Evolutionary conservation across 495 filamentous ascomycete genomes (phyloP), one percentile per base, ranked within the genome.

Genomic region (Penicillium ochrochloron): DNA sequence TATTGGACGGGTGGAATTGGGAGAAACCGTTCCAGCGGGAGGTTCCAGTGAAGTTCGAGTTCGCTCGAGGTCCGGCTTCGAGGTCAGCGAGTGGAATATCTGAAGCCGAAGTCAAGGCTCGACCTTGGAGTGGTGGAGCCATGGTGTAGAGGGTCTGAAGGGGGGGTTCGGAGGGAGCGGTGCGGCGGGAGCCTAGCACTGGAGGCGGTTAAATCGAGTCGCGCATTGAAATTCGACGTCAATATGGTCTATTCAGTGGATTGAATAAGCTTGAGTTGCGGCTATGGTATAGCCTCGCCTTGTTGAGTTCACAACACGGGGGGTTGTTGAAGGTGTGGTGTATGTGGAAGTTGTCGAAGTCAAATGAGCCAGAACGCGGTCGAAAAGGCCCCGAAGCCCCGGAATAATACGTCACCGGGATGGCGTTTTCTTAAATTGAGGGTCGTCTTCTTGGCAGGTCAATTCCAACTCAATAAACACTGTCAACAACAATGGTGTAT

Each of bases 51-150:
- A 64, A 39, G 48, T 41, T 35, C 0, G 39, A 17, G 61, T 34
- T 56, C 10, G 50, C 39, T 12, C n/a, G 29, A 7, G 68, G 50
- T 5, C 65, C 70, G 2, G 67, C 68, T 64, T 80, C 78, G 21
- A 80, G 66, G 57, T 78, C 74, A 39, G 69, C 65, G 19, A 76
- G 60, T 11, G 76, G 76, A 10, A 79, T 67, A 44, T 75, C 70
- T 33, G 70, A 62, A 34, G 70, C 67, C 33, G 71, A 67, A 10
- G 69, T 72, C 14, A 72, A 67, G 54, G 67, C 57, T 17, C 59
- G 62, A 41, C 59, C 17, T 50, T 68, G 61, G 35, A 23, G 37
- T 27, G 29, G 52, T 50, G 60, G 58, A 60, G 64, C 29, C 71
- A 73, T 73, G 25, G 33, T 66, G 56, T 23, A 17, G 53, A 37